Percentiles rank a stretch among this genome's conserved stretches.
These are phyloP conservation scores for Linanthus parryae DNA, from an alignment of 148 eudicot species.

Conservation along the genomic window DNA sequence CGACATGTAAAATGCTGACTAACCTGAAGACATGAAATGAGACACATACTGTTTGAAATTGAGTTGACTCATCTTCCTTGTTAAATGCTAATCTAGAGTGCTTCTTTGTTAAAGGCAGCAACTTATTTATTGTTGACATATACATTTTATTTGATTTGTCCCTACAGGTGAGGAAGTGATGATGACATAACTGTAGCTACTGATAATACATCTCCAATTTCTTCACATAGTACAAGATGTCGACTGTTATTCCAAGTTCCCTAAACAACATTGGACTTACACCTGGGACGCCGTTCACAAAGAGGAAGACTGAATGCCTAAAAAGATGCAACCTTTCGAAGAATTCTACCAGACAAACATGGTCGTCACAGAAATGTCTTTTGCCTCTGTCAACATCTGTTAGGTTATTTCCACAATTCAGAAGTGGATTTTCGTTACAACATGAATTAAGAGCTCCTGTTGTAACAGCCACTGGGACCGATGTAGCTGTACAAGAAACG, in stretches of 20 bases:
- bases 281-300: slow-evolving; percentile 38
- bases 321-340: slow-evolving; percentile 36
- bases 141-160: background rate
- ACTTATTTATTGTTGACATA: background rate
- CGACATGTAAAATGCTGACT: background rate
- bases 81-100: too few relatives aligned
- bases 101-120: background rate
- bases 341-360: slow-evolving; percentile 30
- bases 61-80: background rate
- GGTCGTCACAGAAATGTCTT: slow-evolving; percentile 33
- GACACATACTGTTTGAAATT: too few relatives aligned
- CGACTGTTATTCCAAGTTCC: slow-evolving; percentile 58
- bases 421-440: slow-evolving; percentile 22
- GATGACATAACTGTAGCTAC: slow-evolving; percentile 8
- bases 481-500: slow-evolving; percentile 63
- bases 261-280: slow-evolving; percentile 40
- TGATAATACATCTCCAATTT: slow-evolving; percentile 3
- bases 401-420: slow-evolving; percentile 46
- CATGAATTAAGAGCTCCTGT: slow-evolving; percentile 19
- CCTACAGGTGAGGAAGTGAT: slow-evolving; percentile 14
- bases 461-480: slow-evolving; percentile 54
- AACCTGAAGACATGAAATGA: too few relatives aligned
- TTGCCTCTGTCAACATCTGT: slow-evolving; percentile 41
- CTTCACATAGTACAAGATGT: slow-evolving; percentile 34
- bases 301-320: slow-evolving; percentile 35